A percentile compares a stretch with the other conserved stretches of the same genome.
phyloP scores from a whole-genome alignment of 2,329 filamentous ascomycete species.

The Penicillium sp. region DNA sequence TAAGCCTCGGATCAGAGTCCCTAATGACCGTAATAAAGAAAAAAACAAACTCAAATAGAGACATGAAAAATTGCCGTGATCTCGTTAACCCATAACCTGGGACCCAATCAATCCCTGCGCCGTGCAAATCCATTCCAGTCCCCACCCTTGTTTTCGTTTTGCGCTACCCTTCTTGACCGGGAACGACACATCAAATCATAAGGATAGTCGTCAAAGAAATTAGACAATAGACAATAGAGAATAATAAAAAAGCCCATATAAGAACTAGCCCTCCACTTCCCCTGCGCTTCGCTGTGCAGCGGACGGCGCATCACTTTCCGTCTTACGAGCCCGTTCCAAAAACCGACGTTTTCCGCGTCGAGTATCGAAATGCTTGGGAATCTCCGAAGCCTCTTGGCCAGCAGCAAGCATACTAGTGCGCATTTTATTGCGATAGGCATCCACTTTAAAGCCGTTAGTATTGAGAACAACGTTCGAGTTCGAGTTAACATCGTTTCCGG shows the following conservation, averaged over 20 bases:
- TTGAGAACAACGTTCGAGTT: background rate
- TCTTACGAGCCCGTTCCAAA: conserved; percentile 51
- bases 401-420: conserved; percentile 75
- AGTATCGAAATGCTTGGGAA: conserved; percentile 85
- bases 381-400: conserved; percentile 71
- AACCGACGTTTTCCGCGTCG: conserved; percentile 80
- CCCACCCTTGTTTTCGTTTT: conserved; percentile 8
- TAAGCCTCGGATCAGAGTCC: background rate
- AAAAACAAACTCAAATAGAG: background rate
- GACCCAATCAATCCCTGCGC: conserved; percentile 6
- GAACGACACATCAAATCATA: background rate
- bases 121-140: conserved; percentile 13
- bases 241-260: background rate
- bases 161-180: conserved; percentile 1
- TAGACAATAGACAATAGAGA: background rate
- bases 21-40: background rate
- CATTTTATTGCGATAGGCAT: conserved; percentile 92
- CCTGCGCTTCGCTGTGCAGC: conserved; percentile 37
- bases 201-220: background rate
- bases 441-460: conserved; percentile 59
- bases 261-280: conserved; percentile 35
- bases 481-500: background rate
- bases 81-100: background rate
- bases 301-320: conserved; percentile 24
- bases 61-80: background rate